Evolutionary conservation across 331 rosid species (phyloP), one percentile per base, ranked within the genome.

Genomic region (Malus hybrid): DNA sequence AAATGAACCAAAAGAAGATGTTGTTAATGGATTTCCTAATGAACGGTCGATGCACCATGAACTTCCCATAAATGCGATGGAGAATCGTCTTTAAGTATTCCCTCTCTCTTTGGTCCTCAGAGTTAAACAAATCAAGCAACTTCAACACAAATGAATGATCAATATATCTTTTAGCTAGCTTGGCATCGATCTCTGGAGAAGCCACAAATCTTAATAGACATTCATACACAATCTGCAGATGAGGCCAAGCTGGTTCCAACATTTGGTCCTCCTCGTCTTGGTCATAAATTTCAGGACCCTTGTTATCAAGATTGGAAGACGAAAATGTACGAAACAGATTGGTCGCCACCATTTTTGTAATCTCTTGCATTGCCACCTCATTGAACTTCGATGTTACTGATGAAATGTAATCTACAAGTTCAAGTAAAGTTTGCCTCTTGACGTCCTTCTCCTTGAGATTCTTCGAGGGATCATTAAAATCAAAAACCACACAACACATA

Each of bases 21-120:
- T 91, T 84, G 82, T 86, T 91, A 75, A 88, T 87, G 36, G 88
- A 85, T 76, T 89, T 91, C 81, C 96, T 80, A 75, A 91, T 88
- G 83, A 84, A 88, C 2, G 96, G 96, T 12, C 93, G 83, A 76
- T 91, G 93, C 74, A 91, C 96, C 96, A 88, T 90, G 83, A 90
- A 88, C 85, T 90, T 90, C 76, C 91, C 93, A 54, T 90, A 90
- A 67, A 91, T 75, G 6, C 92, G 89, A 72, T 91, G 97, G 73
- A 91, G 90, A 73, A 89, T 89, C 0, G 89, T 87, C 81, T 91
- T 91, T 52, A 87, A 79, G 87, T 89, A 89, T 44, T 91, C 96
- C 82, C 93, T 85, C 85, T 91, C 96, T 83, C 96, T 82, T 62
- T 85, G 96, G 73, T 91, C 97, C 86, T 89, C 93, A 5, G 97